Conservation (phyloP, 805 yeast genomes). For the Metschnikowia rubicola region DNA sequence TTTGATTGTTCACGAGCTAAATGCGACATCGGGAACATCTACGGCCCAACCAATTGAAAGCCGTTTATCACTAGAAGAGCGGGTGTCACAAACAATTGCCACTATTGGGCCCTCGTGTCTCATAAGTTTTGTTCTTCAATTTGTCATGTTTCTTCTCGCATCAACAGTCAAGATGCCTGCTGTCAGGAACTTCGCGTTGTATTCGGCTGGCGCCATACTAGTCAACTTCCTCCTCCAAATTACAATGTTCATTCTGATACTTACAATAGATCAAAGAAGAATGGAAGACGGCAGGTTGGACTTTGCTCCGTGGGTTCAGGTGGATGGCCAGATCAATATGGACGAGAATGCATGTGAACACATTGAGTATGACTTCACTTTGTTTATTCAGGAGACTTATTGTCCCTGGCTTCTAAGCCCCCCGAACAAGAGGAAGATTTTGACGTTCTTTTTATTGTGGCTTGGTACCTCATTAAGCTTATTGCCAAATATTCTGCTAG, state of each 20-base stretch:
- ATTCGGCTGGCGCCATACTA: conserved; percentile 81
- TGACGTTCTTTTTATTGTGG: conserved; percentile 57
- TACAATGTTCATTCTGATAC: conserved; percentile 73
- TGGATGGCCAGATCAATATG: conserved; percentile 9
- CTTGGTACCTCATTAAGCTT: conserved; percentile 65
- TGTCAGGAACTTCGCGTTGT: conserved; percentile 86
- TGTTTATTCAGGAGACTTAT: conserved; percentile 44
- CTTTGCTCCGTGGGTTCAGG: conserved; percentile 53
- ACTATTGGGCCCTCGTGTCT: conserved; percentile 85
- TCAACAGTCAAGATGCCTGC: conserved; percentile 92
- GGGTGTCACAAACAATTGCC: conserved; percentile 63
- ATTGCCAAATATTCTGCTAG: conserved; percentile 67
- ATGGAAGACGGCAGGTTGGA: conserved; percentile 59
- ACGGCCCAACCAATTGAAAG: neutral
- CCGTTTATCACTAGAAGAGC: conserved; percentile 42
- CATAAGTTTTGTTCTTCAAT: conserved; percentile 72
- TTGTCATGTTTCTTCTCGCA: conserved; percentile 76
- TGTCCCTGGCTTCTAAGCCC: conserved; percentile 58
- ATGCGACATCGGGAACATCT: conserved; percentile 43
- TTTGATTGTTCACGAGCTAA: conserved; percentile 75
- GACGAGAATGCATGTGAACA: neutral
- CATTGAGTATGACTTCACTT: conserved; percentile 22
- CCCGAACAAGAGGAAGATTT: conserved; percentile 44
- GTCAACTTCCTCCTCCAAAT: conserved; percentile 75
- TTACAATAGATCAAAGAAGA: conserved; percentile 64